Evolutionary conservation across 768 basidiomycete genomes (phyloP).

Genomic region (Auriscalpium microsporum): DNA sequence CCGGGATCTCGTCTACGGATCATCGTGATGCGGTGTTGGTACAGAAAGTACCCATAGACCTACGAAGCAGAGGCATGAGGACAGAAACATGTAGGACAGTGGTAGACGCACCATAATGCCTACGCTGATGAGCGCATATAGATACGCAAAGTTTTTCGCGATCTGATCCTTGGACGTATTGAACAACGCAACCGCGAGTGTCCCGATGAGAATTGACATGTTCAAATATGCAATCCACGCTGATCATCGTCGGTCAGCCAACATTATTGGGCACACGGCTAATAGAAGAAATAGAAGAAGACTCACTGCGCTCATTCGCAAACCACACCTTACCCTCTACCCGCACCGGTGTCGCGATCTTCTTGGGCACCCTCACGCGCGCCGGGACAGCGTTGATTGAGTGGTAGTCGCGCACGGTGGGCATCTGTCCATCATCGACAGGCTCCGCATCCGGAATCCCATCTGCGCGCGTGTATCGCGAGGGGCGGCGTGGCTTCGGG

Average conservation of each 20-base stretch:
- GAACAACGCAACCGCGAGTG: slow-evolving; percentile 80
- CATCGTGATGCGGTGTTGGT: slow-evolving; percentile 83
- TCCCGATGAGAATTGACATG: slow-evolving; percentile 73
- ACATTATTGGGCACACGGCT: neutral
- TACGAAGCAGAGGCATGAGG: slow-evolving; percentile 20
- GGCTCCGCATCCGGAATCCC: slow-evolving; percentile 54
- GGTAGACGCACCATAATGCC: slow-evolving; percentile 45
- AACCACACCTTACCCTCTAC: slow-evolving; percentile 98
- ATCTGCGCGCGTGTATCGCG: slow-evolving; percentile 61
- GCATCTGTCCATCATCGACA: slow-evolving; percentile 43
- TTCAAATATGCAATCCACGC: slow-evolving; percentile 94
- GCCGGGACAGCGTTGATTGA: slow-evolving; percentile 59
- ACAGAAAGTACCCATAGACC: slow-evolving; percentile 81
- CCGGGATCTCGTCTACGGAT: slow-evolving; percentile 85
- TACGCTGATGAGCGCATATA: slow-evolving; percentile 75
- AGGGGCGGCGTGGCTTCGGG: slow-evolving; percentile 26
- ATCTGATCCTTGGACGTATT: slow-evolving; percentile 69
- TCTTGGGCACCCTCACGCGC: slow-evolving; percentile 70
- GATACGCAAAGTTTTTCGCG: slow-evolving; percentile 69
- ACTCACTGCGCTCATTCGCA: slow-evolving; percentile 85
- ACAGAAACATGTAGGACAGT: neutral
- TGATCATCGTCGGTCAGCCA: slow-evolving; percentile 19
- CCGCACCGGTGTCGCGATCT: slow-evolving; percentile 70
- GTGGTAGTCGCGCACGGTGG: slow-evolving; percentile 66
- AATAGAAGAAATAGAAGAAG: slow-evolving; percentile 19